A percentile compares a stretch with the other conserved stretches of the same genome.
Evolutionary conservation across 73 alveolate genomes (phyloP).

Genomic region (Paramecium caudatum): DNA sequence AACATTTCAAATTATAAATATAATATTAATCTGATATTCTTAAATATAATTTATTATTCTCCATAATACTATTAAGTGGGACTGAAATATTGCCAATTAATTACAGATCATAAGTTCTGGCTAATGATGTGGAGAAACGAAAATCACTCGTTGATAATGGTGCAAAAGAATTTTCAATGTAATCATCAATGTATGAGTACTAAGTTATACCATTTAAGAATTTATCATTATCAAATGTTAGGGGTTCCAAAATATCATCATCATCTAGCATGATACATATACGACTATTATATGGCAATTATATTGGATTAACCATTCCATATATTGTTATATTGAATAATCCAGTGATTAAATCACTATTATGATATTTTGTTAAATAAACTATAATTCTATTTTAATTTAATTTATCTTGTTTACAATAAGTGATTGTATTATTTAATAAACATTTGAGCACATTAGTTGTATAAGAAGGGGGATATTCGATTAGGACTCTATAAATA

Average conservation of each 20-base stretch:
- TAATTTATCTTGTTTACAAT: not conserved
- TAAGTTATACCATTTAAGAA: conserved; percentile 29
- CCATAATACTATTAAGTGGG: not conserved
- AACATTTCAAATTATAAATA: conserved; percentile 28
- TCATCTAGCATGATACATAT: conserved; percentile 45
- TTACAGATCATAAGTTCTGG: not conserved
- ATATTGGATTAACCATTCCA: conserved; percentile 48
- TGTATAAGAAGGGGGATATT: conserved; percentile 32
- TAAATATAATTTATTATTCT: conserved; percentile 17
- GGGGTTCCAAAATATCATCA: not conserved
- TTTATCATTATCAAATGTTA: not conserved
- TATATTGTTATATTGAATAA: conserved; percentile 10
- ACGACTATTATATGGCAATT: not conserved
- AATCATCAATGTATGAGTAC: conserved; percentile 28
- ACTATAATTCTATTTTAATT: conserved; percentile 1
- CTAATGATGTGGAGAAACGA: not conserved
- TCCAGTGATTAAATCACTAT: conserved; percentile 1
- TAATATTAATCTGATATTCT: conserved; percentile 16
- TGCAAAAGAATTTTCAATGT: not conserved
- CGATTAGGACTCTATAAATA: not conserved
- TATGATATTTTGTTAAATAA: conserved; percentile 43
- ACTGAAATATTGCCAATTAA: conserved; percentile 17
- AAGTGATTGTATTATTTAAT: conserved; percentile 10
- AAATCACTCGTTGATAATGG: conserved; percentile 5
- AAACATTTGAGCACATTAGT: not conserved